Conservation (phyloP, 768 basidiomycete species). For the Porpolomopsis calyptriformis region DNA sequence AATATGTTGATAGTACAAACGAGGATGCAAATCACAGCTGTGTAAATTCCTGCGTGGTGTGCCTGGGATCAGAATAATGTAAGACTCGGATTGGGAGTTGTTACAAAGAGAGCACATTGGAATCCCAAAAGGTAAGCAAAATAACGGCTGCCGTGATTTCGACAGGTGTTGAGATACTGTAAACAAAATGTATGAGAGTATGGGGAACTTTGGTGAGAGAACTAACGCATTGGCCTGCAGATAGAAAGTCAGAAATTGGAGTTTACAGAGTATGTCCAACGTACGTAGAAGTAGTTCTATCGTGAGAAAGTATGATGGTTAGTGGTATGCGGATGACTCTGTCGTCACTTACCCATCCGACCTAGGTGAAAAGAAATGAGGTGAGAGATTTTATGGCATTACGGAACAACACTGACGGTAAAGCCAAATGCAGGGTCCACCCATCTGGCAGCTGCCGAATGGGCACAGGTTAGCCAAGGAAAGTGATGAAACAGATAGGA, state of each 20-base stretch:
- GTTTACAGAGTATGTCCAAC: not conserved
- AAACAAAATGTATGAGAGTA: not conserved
- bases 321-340: too few species aligned
- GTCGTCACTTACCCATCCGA: slow-evolving; percentile 36
- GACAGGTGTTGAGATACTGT: slow-evolving; percentile 52
- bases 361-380: not conserved
- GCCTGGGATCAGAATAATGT: slow-evolving; percentile 20
- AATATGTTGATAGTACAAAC: slow-evolving; percentile 57
- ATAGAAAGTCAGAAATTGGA: not conserved
- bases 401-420: slow-evolving; percentile 19
- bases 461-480: not conserved
- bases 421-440: slow-evolving; percentile 52
- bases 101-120: slow-evolving; percentile 28
- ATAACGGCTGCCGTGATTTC: slow-evolving; percentile 67
- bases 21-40: slow-evolving; percentile 45
- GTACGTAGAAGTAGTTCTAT: slow-evolving; percentile 32
- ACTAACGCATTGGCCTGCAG: slow-evolving; percentile 4
- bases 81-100: slow-evolving; percentile 1
- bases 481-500: not conserved
- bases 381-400: not conserved
- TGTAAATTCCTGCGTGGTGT: slow-evolving; percentile 45
- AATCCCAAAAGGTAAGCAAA: slow-evolving; percentile 64
- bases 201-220: not conserved
- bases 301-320: not conserved
- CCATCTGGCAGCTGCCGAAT: slow-evolving; percentile 37